Percentiles rank a stretch among this genome's conserved stretches.
Conservation (phyloP, 495 filamentous ascomycete species). For the Melanomma pulvis-pyrius region DNA sequence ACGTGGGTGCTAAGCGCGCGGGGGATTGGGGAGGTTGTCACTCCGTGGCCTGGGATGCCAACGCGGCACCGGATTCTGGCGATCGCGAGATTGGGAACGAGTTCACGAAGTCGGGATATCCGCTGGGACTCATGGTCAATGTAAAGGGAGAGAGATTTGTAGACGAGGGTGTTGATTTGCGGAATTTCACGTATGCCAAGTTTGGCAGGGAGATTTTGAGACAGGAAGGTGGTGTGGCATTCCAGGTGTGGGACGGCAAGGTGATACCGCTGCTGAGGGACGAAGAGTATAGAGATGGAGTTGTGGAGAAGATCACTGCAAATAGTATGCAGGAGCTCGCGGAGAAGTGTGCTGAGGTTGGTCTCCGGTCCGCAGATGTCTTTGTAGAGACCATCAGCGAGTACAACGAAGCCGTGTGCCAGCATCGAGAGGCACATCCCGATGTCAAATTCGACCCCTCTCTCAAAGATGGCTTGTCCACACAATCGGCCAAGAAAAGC, state of each 20-base stretch:
- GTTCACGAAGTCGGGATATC: conserved; percentile 69
- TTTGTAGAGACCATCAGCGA: conserved; percentile 55
- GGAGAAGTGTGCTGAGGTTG: conserved; percentile 48
- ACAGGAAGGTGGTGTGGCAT: conserved; percentile 59
- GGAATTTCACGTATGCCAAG: conserved; percentile 67
- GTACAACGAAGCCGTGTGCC: conserved; percentile 58
- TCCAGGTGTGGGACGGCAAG: conserved; percentile 63
- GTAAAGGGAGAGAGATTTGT: conserved; percentile 60
- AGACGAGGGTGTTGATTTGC: conserved; percentile 63
- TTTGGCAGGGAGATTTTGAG: conserved; percentile 59
- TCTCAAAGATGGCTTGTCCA: conserved; percentile 59
- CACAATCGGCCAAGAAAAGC: conserved; percentile 47
- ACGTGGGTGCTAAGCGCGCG: conserved; percentile 51
- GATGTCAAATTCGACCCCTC: conserved; percentile 56
- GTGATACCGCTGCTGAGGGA: conserved; percentile 52
- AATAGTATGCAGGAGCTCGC: conserved; percentile 57
- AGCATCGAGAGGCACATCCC: conserved; percentile 47
- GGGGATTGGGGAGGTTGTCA: conserved; percentile 68
- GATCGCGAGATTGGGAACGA: conserved; percentile 60
- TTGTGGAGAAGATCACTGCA: conserved; percentile 55
- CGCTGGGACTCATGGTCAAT: conserved; percentile 66
- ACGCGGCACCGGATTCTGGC: conserved; percentile 54
- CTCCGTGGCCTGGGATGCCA: conserved; percentile 64
- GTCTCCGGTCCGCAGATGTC: conserved; percentile 46
- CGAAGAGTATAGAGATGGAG: conserved; percentile 62